Evolutionary conservation across 2,329 filamentous ascomycete species (phyloP), one percentile per base, ranked within the genome.

Genomic region (Fusarium chuoi): DNA sequence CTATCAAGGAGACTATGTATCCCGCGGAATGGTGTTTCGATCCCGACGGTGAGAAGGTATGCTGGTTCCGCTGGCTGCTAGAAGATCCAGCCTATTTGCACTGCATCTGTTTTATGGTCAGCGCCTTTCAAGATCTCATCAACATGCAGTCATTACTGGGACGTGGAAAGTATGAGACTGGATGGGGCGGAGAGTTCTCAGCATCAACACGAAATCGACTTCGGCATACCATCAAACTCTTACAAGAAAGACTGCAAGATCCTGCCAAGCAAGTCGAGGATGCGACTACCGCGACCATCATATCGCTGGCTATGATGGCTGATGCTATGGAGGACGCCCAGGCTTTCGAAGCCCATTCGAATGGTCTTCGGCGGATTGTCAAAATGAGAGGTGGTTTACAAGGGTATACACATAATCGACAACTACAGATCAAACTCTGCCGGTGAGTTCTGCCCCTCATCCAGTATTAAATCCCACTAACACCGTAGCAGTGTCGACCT

Each of bases 11-110:
- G 11, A 69, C 69, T 8, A 70, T 81, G 52, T 81, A 80, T 22
- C 79, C 79, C 1, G 66, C 74, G 35, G 79, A 81, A 49, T 75
- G 75, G 74, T 81, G 79, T 52, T 69, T 79, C 57, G 63, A 73
- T 1, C 42, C 65, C 3, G 78, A 81, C 58, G 28, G 20, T 6
- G 64, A 67, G 38, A 78, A 74, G 9, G 66, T 28, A 35, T 73
- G 69, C 39, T 81, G 79, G 78, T 79, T 79, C 41, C 65, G 74
- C n/a, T 81, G 79, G 79, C 65, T 81, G 11, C 61, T 77, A 4
- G 65, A 73, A 39, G 78, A 81, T 28, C 54, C 70, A 0, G 60
- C 74, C 24, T 81, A 80, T 11, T 60, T 80, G 3, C 74, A 80
- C 51, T 70, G 70, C 4, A 30, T 74, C 6, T 67, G 80, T 17